Evolutionary conservation across 495 filamentous ascomycete genomes (phyloP), one percentile per base, ranked within the genome.

Genomic region (Evansstolkia leycettana): DNA sequence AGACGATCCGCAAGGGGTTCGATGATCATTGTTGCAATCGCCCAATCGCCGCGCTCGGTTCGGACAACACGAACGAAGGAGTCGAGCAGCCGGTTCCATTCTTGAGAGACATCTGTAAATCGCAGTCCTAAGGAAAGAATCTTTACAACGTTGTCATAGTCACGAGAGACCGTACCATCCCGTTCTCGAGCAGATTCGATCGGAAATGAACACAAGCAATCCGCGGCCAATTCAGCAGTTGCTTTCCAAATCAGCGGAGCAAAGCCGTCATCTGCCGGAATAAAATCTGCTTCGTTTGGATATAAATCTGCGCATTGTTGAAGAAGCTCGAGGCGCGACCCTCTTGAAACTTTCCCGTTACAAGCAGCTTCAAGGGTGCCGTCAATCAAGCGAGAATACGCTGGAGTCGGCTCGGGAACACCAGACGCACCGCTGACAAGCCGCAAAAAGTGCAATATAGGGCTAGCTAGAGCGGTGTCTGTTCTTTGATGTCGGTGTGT

Each of bases 71-170:
- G 57, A 10, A 72, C 57, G 12, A 83, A 64, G 2, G 65, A 57
- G 8, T 67, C 57, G 32, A 84, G 72, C 0, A 92, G 52, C 5
- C 62, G 49, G 34, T 69, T 57, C 82, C 82, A 89, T 17, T 62
- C 61, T 14, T 69, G 20, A 15, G 55, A 51, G 17, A 48, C 45
- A 37, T 58, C 55, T 1, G 60, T 11, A 13, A 69, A 70, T 4
- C 53, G 58, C 39, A 78, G 49, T 7, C 82, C 84, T 31, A 71
- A 57, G 33, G 78, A 70, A 1, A 92, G 64, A 23, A 87, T 65
- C 29, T 68, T 78, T 28, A 75, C 66, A 15, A 76, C 58, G 26
- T 84, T 78, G n/a, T 77, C 74, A 38, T 81, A 87, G 26, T 84
- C 78, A 20, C 70, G 55, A 13, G 62, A 55, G 13, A 59, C 48